A percentile compares a stretch with the other conserved stretches of the same genome.
phyloP scores from a whole-genome alignment of 2,329 filamentous ascomycete genomes.

The Plenodomus biglobosus region DNA sequence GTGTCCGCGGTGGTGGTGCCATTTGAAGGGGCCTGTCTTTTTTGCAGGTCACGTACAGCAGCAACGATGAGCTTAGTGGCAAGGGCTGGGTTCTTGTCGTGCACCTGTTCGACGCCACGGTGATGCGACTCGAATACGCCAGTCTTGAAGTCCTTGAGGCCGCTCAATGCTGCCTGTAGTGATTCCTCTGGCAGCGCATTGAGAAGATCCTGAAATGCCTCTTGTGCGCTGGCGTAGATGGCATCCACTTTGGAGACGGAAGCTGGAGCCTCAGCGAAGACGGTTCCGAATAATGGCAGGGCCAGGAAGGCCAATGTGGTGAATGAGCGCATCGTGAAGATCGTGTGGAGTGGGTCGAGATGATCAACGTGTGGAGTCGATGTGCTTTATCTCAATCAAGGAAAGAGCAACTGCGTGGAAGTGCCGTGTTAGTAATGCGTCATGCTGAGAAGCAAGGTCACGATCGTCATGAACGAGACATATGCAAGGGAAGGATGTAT shows the following conservation, averaged over 20 bases:
- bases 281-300: constrained; percentile 33
- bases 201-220: constrained; percentile 58
- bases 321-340: constrained; percentile 34
- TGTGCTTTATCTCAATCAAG: not conserved
- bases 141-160: constrained; percentile 65
- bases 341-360: not conserved
- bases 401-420: constrained; percentile 14
- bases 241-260: constrained; percentile 20
- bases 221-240: constrained; percentile 39
- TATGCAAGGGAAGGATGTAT: constrained; percentile 12
- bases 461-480: not conserved
- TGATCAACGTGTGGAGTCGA: not conserved
- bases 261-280: constrained; percentile 22
- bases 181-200: constrained; percentile 60
- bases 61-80: constrained; percentile 65
- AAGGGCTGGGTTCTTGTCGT: constrained; percentile 62
- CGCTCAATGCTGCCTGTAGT: constrained; percentile 67
- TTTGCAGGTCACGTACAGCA: constrained; percentile 56
- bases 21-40: constrained; percentile 43
- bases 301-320: constrained; percentile 32
- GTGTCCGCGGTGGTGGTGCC: constrained; percentile 20
- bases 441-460: constrained; percentile 6
- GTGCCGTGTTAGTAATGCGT: constrained; percentile 21
- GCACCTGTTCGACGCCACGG: constrained; percentile 64
- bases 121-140: constrained; percentile 68